Base-by-base conservation (phyloP, 2,329 filamentous ascomycete species). In the Trichoderma simmonsii region DNA sequence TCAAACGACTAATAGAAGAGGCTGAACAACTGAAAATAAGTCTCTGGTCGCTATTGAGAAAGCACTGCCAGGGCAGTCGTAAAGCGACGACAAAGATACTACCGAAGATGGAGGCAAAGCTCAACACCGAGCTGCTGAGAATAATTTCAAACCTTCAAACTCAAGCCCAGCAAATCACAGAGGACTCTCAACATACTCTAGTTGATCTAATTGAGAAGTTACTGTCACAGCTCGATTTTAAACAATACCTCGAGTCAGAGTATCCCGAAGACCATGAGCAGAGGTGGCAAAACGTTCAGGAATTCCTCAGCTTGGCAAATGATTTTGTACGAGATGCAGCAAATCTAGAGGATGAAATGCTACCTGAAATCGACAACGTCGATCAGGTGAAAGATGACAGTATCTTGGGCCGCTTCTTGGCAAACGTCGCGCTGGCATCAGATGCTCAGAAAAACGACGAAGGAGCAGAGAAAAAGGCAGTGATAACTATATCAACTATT, bases 401-500 rank as follows among this genome's bases (percentile, higher is more conserved):
- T 68, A 77, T 86, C 5, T 85, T 98, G 1, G 90, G 92, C 3
- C 89, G 88, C 12, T 98, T 98, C 76, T 85, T 99, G n/a, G 91
- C 94, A 12, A 98, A 97, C 76, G 91, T 98, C 12, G 90, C 94
- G 0, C 83, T 99, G n/a, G 92, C 93, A 3, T 91, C 93, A 0
- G 93, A 97, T 74, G 88, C 91, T 0, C 91, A 93, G 76, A 89
- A 88, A 21, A 87, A 90, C 28, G 86, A 89, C 11, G 85, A 88
- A 3, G 85, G 87, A 3, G 85, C 86, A 26, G 86, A 88, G 67
- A 85, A 85, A 32, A 87, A 85, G 32, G 85, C 88, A 2, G 86
- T 93, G 76, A 89, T 98, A 24, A 98, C 95, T 0, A 93, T 99
- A 28, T 98, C 94, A 6, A 99, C 95, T 0, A 98, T 99, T 12